phyloP scores from a whole-genome alignment of 2,329 filamentous ascomycete genomes.

The Ophiocordyceps camponoti-leonardi region DNA sequence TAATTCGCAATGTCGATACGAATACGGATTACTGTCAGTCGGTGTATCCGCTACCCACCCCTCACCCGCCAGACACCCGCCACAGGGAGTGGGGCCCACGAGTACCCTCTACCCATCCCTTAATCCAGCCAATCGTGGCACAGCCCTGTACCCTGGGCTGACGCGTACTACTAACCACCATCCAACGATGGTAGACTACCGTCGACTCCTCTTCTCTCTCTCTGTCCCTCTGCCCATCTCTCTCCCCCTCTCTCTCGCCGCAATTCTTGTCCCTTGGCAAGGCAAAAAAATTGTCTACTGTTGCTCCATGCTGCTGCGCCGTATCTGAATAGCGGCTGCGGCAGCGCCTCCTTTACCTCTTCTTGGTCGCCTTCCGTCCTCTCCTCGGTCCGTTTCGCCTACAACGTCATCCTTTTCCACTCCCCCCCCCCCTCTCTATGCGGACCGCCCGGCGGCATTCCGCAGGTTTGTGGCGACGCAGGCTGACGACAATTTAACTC shows the following conservation, averaged over 20 bases:
- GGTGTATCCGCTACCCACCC: no score
- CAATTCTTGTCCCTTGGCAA: not conserved
- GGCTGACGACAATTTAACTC: constrained; percentile 5
- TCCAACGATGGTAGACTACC: constrained; percentile 1
- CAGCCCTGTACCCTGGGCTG: constrained; percentile 10
- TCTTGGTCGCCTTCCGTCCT: not conserved
- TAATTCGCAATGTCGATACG: no score
- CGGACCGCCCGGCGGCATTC: not conserved
- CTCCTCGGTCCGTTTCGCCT: not conserved
- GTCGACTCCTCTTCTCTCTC: not conserved
- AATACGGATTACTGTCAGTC: no score
- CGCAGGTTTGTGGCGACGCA: constrained; percentile 1
- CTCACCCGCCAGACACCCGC: no score
- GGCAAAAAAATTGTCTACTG: not conserved
- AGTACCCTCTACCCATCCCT: not conserved
- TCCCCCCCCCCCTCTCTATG: no score
- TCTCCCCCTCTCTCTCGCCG: not conserved
- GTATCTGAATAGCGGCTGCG: not conserved
- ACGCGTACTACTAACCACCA: constrained; percentile 17
- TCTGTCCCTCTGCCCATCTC: no score
- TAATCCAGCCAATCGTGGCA: constrained; percentile 1
- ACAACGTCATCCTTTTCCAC: not conserved
- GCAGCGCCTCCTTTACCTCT: not conserved
- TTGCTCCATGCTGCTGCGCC: not conserved
- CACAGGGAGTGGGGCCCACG: not conserved